Evolutionary conservation across 2,329 filamentous ascomycete genomes (phyloP), one percentile per base, ranked within the genome.

Genomic region (Cladorrhinum sp.): DNA sequence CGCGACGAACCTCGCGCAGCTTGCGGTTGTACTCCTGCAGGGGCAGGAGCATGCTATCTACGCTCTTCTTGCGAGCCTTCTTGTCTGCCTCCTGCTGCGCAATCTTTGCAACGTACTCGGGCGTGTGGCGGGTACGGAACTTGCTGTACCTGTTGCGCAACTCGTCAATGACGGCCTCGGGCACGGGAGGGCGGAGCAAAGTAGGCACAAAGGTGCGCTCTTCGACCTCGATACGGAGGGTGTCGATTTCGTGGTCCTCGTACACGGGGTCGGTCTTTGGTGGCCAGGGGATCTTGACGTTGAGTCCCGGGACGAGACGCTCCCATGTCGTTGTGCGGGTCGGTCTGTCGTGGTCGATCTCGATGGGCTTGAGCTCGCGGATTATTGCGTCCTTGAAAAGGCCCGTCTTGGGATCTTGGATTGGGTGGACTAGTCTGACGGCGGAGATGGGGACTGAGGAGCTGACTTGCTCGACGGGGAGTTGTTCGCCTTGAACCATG

Each of bases 41-140:
- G 29, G 85, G 85, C 27, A 83, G 84, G 67, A 77, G 75, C 80
- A 83, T 82, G 2, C 72, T 68, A 48, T 62, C 64, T 53, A 70
- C 69, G 60, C 67, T 65, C 69, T 72, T 71, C 71, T 73, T 74
- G 66, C 66, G 71, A n/a, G 74, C 72, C 66, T 71, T 69, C 69
- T 73, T 74, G 60, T 70, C 69, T 52, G 68, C 71, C 65, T 69
- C 67, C 68, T 73, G 67, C 57, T 73, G 74, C 68, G 77, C 75
- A 71, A 79, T 76, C 72, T 75, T 74, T 63, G 73, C 76, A 56
- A 93, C 74, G 72, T 89, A 96, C 73, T 88, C 89, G 50, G 83
- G 78, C 64, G 92, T 89, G 77, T 96, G 91, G 52, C 91, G 82
- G 57, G 87, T 92, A 70, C 92, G 83, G 85, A 93, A 95, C 69